Evolutionary conservation across 2,329 filamentous ascomycete species (phyloP), one percentile per base, ranked within the genome.

Genomic region (Didymella exigua): DNA sequence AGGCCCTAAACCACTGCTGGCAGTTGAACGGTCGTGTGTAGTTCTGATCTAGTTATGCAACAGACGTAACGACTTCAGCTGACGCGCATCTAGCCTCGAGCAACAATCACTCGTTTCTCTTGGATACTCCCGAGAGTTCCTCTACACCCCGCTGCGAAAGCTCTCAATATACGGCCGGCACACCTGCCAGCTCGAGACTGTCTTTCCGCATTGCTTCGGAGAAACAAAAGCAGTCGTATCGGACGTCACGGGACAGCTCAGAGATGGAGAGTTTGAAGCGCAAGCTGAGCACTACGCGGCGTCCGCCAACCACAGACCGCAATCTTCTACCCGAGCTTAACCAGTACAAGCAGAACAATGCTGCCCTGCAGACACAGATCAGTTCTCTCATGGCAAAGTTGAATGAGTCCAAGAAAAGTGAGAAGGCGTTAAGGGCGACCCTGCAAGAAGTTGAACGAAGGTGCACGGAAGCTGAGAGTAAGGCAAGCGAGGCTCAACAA

Each of bases 211-310:
- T 60, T 11, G 61, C 65, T 4, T 34, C 68, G 11, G 70, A 75
- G 11, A 59, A 65, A 10, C 69, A 70, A 43, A 52, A 65, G 66
- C 55, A 62, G 23, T 62, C 70, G 8, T 65, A 62, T 5, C 63
- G 61, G 16, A 11, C 7, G 5, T 49, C 54, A 21, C 48, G 53
- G 18, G 63, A 70, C 38, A 70, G 59, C 11, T 50, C 67, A 8
- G 75, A 77, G 41, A 71, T 75, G 60, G 71, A 77, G 50, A 70
- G 61, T 27, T 58, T 78, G 45, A 75, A 75, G 51, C 73, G 71
- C 27, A 76, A 75, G 51, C 59, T 77, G 23, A 74, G 70, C 52
- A 58, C 67, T 6, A 69, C 68, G 11, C 63, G 66, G 33, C 68
- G 70, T 41, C 67, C 67, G 7, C 69, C 76, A n/a, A 67, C 66